Base-by-base conservation (phyloP, 208 protist species). In the Herpetomonas tarakana region DNA sequence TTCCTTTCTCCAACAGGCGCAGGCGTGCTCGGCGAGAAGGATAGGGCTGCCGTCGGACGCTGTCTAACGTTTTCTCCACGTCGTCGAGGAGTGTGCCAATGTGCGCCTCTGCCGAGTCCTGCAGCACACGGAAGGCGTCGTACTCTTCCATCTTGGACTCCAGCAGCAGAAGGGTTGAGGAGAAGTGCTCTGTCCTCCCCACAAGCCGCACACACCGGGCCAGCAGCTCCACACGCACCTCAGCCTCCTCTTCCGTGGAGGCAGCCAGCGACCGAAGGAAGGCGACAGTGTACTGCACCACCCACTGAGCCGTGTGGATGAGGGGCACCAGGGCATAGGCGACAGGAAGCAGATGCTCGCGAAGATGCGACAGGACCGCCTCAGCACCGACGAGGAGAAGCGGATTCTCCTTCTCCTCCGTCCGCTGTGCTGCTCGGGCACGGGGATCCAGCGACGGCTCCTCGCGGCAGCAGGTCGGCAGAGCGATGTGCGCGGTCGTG, bases 201-300 rank as follows among this genome's bases (percentile, higher is more conserved):
- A 93, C 62, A 31, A 86, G 73, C 11, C 84, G 83, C 14, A 92
- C 82, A 47, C 89, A 93, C 29, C 68, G 72, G 18, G 82, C 74
- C n/a, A 91, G 81, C 21, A 96, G 59, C 30, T 75, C 58, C 3
- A 90, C 41, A 6, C 84, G 75, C 30, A 81, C n/a, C 21, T 76
- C 21, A 14, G 86, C 83, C 68, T 95, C 89, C 35, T 80, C 76
- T 35, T 57, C 52, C 51, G 68, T 72, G 21, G 47, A 30, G 2
- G 82, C 66, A 11, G 49, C 9, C 1, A 87, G 52, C 19, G 83
- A 81, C 21, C 80, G 74, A 12, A 96, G 62, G 55, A 90, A 96
- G 22, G 68, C 71, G 58, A 93, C 76, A 24, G 86, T 93, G 75
- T 93, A 96, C 62, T 89, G 84, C 44, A 91, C 31, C 62, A 93